Evolutionary conservation across 2,329 filamentous ascomycete species (phyloP), one percentile per base, ranked within the genome.

Genomic region (Macrophomina tecta): DNA sequence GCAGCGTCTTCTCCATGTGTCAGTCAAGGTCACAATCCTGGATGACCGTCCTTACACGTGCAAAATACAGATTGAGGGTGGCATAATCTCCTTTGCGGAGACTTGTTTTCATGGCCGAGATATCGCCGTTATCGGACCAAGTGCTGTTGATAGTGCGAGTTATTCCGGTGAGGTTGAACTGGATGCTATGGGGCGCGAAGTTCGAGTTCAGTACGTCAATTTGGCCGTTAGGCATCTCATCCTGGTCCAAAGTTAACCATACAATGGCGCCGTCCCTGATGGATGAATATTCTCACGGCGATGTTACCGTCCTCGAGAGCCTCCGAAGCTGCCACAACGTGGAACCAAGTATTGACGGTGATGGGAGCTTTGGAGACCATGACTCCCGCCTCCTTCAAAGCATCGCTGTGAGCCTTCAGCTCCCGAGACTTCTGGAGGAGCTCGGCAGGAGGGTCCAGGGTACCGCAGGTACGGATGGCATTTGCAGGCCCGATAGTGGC

Each of bases 51-150:
- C 56, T 61, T 11, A 61, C 56, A 8, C 67, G 18, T 28, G 40
- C 36, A 64, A 73, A 73, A 66, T 74, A 76, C 32, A 76, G 58
- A 63, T 76, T 76, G 56, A 76, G 63, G 28, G 72, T 69, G n/a
- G 64, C 67, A 58, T 75, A 76, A 14, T 61, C 69, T 23, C 74
- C 74, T 65, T 70, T 71, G 30, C 71, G 71, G 30, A 71, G 65
- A 56, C 64, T 52, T 4, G 42, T 61, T 62, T 70, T 70, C 68
- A 70, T 70, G 23, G 18, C 67, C 8, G 63, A 46, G 36, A 64
- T 67, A n/a, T 69, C 56, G 14, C 12, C 32, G 40, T 48, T 61
- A n/a, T 61, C 56, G 3, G 61, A 40, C 46, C 61, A 53, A 7
- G 34, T 51, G 38, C 46, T 52, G 46, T 42, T 64, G 46, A 64